Evolutionary conservation across 2,329 filamentous ascomycete species (phyloP).

Genomic region (Clonostachys solani): DNA sequence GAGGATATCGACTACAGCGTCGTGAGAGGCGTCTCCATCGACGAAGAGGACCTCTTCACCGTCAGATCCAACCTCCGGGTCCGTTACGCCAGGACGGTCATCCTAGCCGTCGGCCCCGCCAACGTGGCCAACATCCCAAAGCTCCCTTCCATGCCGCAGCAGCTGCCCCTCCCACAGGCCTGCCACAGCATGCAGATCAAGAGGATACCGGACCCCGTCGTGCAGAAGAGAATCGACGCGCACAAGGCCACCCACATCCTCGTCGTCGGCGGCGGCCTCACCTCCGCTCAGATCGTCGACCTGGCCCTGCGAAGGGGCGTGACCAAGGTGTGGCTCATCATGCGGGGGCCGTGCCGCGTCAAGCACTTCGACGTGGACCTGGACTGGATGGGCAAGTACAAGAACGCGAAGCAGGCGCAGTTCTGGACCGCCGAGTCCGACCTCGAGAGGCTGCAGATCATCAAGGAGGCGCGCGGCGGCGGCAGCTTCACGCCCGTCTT

Average conservation of each 20-base stretch:
- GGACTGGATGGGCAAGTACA: slow-evolving; percentile 78
- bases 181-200: slow-evolving; percentile 64
- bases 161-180: slow-evolving; percentile 29
- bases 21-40: slow-evolving; percentile 33
- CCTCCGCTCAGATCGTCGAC: slow-evolving; percentile 70
- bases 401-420: slow-evolving; percentile 69
- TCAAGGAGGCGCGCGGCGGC: slow-evolving; percentile 63
- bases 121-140: slow-evolving; percentile 48
- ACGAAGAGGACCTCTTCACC: slow-evolving; percentile 58
- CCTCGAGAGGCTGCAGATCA: slow-evolving; percentile 62
- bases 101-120: slow-evolving; percentile 68
- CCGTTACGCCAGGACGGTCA: slow-evolving; percentile 57
- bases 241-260: slow-evolving; percentile 56
- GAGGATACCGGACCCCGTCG: slow-evolving; percentile 47
- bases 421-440: slow-evolving; percentile 77
- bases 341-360: slow-evolving; percentile 55
- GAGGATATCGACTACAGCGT: slow-evolving; percentile 56
- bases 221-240: slow-evolving; percentile 47
- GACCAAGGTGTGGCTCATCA: slow-evolving; percentile 64
- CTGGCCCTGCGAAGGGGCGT: slow-evolving; percentile 61
- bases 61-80: slow-evolving; percentile 49
- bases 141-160: slow-evolving; percentile 22
- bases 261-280: slow-evolving; percentile 71
- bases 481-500: slow-evolving; percentile 73
- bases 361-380: slow-evolving; percentile 78